Evolutionary conservation across 2,329 filamentous ascomycete species (phyloP).

Genomic region (Apiospora koreana): DNA sequence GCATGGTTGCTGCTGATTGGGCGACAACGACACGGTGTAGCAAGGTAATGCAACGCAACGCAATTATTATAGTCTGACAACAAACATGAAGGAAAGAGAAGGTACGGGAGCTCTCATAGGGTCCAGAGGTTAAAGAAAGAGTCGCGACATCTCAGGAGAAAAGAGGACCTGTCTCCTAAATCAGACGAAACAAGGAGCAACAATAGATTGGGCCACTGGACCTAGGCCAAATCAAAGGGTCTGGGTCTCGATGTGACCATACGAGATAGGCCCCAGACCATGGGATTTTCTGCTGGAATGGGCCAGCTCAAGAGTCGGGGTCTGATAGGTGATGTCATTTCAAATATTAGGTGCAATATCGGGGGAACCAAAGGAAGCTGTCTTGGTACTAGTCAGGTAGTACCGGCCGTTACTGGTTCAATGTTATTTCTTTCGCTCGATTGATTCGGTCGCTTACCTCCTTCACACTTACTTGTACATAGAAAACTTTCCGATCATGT

Average conservation of each 20-base stretch:
- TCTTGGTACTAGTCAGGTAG: background rate
- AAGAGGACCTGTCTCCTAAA: background rate
- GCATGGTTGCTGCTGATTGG: slow-evolving; percentile 36
- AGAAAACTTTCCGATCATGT: too few species aligned
- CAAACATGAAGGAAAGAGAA: background rate
- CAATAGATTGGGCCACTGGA: background rate
- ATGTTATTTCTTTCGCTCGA: background rate
- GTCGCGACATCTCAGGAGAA: slow-evolving; percentile 9
- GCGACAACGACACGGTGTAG: background rate
- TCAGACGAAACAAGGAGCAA: slow-evolving; percentile 7
- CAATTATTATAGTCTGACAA: background rate
- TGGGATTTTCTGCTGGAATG: background rate
- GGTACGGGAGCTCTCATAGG: background rate
- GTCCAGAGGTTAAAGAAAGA: background rate
- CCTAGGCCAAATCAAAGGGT: background rate
- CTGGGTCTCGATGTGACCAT: background rate
- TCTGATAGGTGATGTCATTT: slow-evolving; percentile 2
- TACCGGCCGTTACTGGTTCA: background rate
- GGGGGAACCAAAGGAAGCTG: background rate
- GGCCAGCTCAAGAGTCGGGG: background rate
- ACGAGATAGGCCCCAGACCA: background rate
- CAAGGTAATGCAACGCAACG: background rate
- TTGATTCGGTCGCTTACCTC: background rate
- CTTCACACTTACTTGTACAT: background rate
- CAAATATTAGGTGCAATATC: slow-evolving; percentile 2